Conservation (phyloP, 345 rosid genomes). For the Citrus inodora region DNA sequence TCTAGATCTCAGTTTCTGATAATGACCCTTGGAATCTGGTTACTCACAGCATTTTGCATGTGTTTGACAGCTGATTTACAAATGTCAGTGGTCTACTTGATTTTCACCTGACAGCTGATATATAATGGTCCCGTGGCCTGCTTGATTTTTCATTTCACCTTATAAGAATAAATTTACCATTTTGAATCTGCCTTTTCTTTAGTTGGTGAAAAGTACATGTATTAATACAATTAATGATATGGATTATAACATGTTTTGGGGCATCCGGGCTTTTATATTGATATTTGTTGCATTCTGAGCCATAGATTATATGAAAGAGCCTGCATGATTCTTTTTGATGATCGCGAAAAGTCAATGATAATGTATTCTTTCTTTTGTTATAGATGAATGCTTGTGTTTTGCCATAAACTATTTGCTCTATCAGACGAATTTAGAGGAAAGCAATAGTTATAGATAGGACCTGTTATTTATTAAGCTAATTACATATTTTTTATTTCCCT, state of each 20-base stretch:
- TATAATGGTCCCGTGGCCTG: neutral
- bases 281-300: neutral
- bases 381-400: neutral
- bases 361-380: neutral
- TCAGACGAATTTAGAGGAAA: neutral
- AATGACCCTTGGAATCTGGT: neutral
- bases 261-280: neutral
- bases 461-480: neutral
- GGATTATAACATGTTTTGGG: neutral
- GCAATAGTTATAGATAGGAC: neutral
- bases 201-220: neutral
- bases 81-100: too few species aligned
- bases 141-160: neutral
- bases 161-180: too few species aligned
- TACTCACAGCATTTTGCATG: neutral
- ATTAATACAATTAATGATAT: neutral
- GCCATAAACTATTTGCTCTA: neutral
- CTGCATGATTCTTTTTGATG: neutral
- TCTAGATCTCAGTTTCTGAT: neutral
- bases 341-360: neutral
- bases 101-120: neutral
- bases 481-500: too few species aligned
- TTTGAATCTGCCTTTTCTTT: neutral
- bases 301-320: neutral
- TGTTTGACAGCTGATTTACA: too few species aligned